phyloP scores from a whole-genome alignment of 768 basidiomycete genomes.

The Scleroderma bovista region DNA sequence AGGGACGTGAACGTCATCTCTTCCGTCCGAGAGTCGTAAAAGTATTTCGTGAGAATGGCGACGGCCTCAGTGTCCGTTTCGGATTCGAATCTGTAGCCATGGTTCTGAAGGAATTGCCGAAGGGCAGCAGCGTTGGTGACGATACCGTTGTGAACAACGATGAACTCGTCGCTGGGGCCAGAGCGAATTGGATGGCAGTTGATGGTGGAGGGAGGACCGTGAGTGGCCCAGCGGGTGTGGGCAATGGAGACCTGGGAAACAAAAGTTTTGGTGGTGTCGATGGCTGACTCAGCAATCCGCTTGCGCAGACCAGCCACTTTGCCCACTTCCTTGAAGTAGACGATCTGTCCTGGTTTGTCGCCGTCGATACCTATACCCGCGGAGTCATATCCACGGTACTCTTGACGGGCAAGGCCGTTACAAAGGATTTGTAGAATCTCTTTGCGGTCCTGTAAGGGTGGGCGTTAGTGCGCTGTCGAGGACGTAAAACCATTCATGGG shows the following conservation, averaged over 20 bases:
- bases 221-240: conserved; percentile 99
- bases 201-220: conserved; percentile 78
- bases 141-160: conserved; percentile 97
- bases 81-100: conserved; percentile 89
- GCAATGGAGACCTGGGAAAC: conserved; percentile 93
- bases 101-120: conserved; percentile 88
- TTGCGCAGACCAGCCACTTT: conserved; percentile 93
- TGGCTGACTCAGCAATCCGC: conserved; percentile 65
- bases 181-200: conserved; percentile 97
- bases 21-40: conserved; percentile 88
- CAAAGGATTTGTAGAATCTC: conserved; percentile 87
- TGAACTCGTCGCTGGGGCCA: conserved; percentile 77
- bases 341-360: conserved; percentile 67
- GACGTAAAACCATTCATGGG: not conserved
- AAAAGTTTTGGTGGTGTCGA: conserved; percentile 74
- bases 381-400: conserved; percentile 98
- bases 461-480: conserved; percentile 5
- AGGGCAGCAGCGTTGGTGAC: conserved; percentile 92
- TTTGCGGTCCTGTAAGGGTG: conserved; percentile 62
- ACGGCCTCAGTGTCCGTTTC: conserved; percentile 99
- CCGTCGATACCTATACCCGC: conserved; percentile 91
- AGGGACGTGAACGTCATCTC: conserved; percentile 83
- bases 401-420: conserved; percentile 88
- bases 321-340: conserved; percentile 97
- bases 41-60: conserved; percentile 92